These are phyloP conservation scores for Cladosporium sp. DNA, from an alignment of 2,329 filamentous ascomycete species.

Conservation along the genomic window DNA sequence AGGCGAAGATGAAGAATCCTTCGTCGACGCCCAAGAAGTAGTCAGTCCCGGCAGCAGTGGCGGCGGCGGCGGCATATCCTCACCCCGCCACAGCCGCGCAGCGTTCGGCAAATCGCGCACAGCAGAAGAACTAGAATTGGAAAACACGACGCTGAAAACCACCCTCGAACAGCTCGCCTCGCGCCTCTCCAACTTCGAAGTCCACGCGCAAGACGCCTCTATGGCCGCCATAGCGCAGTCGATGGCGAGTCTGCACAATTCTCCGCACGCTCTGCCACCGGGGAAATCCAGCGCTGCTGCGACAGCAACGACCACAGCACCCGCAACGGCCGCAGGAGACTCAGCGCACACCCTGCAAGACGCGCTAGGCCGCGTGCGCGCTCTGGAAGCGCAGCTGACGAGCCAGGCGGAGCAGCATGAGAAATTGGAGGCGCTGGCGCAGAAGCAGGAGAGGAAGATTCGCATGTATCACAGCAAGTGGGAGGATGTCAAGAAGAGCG, in stretches of 20 bases:
- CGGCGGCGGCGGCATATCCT: conserved; percentile 56
- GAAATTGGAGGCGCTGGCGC: conserved; percentile 56
- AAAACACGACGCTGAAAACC: conserved; percentile 81
- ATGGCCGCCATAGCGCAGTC: conserved; percentile 79
- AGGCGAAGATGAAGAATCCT: conserved; percentile 69
- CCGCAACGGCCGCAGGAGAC: conserved; percentile 5
- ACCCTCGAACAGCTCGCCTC: conserved; percentile 82
- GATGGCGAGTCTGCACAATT: conserved; percentile 47
- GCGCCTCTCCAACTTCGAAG: conserved; percentile 88
- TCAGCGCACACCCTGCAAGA: conserved; percentile 24
- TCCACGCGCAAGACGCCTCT: conserved; percentile 76
- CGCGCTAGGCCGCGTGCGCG: conserved; percentile 19
- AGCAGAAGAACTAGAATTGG: conserved; percentile 80
- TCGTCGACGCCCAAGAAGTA: conserved; percentile 66
- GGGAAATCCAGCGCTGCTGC: no score
- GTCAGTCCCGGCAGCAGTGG: conserved; percentile 81
- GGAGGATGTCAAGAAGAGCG: conserved; percentile 65
- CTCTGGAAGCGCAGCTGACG: conserved; percentile 62
- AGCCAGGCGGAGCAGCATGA: conserved; percentile 57
- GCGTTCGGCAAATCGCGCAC: conserved; percentile 53
- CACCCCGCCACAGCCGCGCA: conserved; percentile 31
- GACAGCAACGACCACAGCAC: no score
- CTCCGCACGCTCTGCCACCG: background rate
- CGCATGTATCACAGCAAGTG: conserved; percentile 64
- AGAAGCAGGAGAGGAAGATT: conserved; percentile 59